phyloP scores from a whole-genome alignment of 2,329 filamentous ascomycete genomes.

The Ampelomyces quisqualis region DNA sequence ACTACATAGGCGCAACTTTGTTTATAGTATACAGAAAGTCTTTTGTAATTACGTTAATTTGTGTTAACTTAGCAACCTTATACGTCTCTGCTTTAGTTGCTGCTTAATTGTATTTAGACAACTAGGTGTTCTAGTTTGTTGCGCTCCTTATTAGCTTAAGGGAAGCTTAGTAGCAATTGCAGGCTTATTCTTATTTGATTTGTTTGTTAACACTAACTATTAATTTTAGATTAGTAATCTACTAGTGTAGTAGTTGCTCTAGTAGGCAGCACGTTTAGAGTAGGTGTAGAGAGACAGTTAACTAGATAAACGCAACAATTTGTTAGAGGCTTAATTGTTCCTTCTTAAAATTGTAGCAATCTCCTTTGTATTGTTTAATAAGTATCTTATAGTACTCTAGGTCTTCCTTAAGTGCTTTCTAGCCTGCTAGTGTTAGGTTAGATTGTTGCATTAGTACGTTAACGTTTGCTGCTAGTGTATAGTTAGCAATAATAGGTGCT shows the following conservation, averaged over 20 bases:
- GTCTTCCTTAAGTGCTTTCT: background rate
- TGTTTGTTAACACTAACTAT: background rate
- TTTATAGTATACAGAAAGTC: constrained; percentile 1
- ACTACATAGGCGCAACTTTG: background rate
- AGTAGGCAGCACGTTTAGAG: background rate
- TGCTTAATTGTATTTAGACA: background rate
- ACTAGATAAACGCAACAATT: background rate
- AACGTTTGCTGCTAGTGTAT: background rate
- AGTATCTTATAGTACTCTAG: background rate
- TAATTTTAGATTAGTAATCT: background rate
- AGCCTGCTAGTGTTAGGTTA: background rate
- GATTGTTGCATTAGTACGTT: background rate
- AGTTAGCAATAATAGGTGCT: background rate
- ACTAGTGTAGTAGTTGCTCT: background rate
- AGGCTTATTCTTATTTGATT: background rate
- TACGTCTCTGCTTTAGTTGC: background rate
- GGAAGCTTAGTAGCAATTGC: background rate
- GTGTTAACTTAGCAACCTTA: background rate
- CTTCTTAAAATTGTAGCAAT: background rate
- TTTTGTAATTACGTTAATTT: background rate
- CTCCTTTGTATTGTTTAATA: background rate
- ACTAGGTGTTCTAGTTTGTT: background rate
- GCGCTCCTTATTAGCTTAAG: background rate
- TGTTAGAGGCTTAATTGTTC: background rate
- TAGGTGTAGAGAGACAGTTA: background rate